Base-by-base conservation (phyloP, 345 rosid species). In the Nephelium lappaceum region DNA sequence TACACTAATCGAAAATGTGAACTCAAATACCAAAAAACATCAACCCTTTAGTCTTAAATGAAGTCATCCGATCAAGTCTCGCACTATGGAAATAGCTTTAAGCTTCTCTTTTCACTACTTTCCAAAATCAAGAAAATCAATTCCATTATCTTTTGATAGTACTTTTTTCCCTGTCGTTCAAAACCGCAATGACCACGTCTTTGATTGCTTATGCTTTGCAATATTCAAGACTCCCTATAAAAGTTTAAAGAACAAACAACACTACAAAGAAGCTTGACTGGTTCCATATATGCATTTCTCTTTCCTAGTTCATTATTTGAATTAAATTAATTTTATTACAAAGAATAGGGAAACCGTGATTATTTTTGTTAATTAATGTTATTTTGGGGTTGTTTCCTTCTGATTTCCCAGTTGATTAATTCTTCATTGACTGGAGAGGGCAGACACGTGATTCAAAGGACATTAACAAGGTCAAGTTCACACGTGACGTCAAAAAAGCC, bases 381-480 rank as follows among this genome's bases (percentile, higher is more conserved):
- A 45, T 7, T 8, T 18, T 6, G 23, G 62, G 72, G 76, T n/a
- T 69, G 75, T 42, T 51, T 70, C 79, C 58, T 62, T 23, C 71
- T 49, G 11, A 21, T 74, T 75, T 80, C 49, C 41, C 0, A 39
- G 9, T 38, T 51, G 18, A 57, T 63, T 39, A 39, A 39, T 80
- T 53, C 63, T 25, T 38, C 18, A n/a, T 75, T 80, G 83, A 71
- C 77, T 64, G 21, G 38, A 38, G 82, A n/a, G 18, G 55, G 55
- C 55, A 49, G 39, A 42, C 63, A 64, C 68, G 77, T 75, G 67
- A 70, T 45, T 42, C 49, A 53, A 80, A 75, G 27, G 21, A 2
- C n/a, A 43, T 5, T 19, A 24, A 6, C 14, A 42, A 5, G 27
- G 41, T 64, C 69, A 76, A 76, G 77, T 80, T 76, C 79, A 76